phyloP scores from a whole-genome alignment of 352 stramenopile genomes.

The Thraustochytrium aureum region DNA sequence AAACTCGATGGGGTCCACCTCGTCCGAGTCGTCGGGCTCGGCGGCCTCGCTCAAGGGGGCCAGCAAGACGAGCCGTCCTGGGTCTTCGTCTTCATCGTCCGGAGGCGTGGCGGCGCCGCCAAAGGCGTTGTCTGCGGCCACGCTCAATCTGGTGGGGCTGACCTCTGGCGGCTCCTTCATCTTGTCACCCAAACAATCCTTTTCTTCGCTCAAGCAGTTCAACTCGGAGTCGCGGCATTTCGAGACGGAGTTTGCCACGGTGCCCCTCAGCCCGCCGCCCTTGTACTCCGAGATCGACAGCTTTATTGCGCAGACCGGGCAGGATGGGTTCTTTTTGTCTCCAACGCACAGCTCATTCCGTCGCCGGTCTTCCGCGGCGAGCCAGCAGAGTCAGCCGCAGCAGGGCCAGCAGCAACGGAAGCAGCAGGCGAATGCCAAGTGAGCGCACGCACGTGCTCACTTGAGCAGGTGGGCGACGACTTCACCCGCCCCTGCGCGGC shows the following conservation, averaged over 20 bases:
- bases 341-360: too few relatives aligned
- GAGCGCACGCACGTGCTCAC: too few relatives aligned
- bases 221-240: neutral
- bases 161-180: slow-evolving; percentile 26
- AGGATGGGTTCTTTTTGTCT: neutral
- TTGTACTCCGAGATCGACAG: neutral
- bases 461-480: too few relatives aligned
- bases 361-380: too few relatives aligned
- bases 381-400: too few relatives aligned
- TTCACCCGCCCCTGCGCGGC: too few relatives aligned
- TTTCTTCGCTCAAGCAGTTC: slow-evolving; percentile 4
- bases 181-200: slow-evolving; percentile 37
- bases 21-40: too few relatives aligned
- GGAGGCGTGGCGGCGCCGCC: neutral
- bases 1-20: too few relatives aligned
- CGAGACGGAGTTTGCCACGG: neutral
- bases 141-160: neutral
- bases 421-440: too few relatives aligned
- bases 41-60: too few relatives aligned
- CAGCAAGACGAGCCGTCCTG: neutral
- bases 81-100: neutral
- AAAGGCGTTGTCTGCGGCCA: neutral
- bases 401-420: too few relatives aligned
- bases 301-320: neutral
- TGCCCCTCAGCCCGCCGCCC: neutral